Base-by-base conservation (phyloP, 108 stramenopile genomes). In the Cyclotella distinguenda region DNA sequence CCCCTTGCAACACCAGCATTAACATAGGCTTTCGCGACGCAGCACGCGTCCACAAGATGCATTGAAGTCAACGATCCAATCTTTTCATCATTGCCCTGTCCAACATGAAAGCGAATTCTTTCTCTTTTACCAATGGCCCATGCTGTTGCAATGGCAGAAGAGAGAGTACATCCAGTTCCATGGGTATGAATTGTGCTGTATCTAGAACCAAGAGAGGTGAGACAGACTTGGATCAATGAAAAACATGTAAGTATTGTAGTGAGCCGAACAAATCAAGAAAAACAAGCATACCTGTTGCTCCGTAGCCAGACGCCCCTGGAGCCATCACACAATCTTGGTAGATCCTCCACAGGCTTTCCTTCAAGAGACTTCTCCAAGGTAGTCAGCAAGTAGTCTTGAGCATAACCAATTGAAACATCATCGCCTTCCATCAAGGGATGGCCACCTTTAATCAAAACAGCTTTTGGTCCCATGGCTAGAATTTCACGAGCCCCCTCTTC, bases 371-470 rank as follows among this genome's bases (percentile, higher is more conserved):
- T 55, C 23, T 58, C 52, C 13, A 63, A 52, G 4, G 70, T 62
- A 15, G 83, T 65, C 28, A 89, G 51, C 28, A 88, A 75, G 60
- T 86, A 89, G 66, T 89, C 91, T 58, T 86, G 85, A 3, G 91
- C 88, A 48, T 76, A 87, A 23, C 70, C 34, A 11, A 28, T 27
- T 36, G 57, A 48, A 19, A 34, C 57, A 10, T 68, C 50, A 22
- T 62, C 59, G 30, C 34, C 36, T 25, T 89, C 88, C 26, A 56
- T 10, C 46, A 83, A 59, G 10, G 78, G 61, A 78, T 97, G 96
- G 8, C 96, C 94, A 39, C 96, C 96, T 64, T 97, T 97, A 65
- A 97, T 91, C 68, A 97, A 77, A 38, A 97, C 94, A 15, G 87
- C 77, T 25, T 70, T 64, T 42, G 72, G 75, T 11, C 87, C 89